Conservation (phyloP, 2,329 filamentous ascomycete genomes). For the Hypomyces rosellus region DNA sequence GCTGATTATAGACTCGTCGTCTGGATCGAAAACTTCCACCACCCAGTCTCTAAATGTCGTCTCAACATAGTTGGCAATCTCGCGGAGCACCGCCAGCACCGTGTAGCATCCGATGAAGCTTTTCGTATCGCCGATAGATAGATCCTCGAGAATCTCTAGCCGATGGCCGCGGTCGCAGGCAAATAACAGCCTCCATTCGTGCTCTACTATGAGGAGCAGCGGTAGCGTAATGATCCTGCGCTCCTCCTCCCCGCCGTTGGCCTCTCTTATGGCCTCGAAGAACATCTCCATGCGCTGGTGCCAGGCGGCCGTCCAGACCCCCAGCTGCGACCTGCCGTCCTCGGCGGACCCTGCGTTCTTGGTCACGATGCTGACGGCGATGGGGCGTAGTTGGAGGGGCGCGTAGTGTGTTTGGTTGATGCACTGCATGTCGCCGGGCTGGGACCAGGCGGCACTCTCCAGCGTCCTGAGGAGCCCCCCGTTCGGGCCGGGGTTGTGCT, state of each 20-base stretch:
- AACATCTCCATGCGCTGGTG: slow-evolving; percentile 2
- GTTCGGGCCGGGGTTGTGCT: neutral
- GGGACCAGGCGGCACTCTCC: neutral
- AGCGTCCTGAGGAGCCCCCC: neutral
- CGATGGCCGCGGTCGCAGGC: slow-evolving; percentile 7
- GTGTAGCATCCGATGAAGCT: slow-evolving; percentile 2
- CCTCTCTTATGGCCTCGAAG: neutral
- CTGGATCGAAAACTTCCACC: neutral
- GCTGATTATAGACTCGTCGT: neutral
- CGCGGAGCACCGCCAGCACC: neutral
- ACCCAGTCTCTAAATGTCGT: neutral
- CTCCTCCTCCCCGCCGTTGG: neutral
- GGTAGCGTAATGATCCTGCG: slow-evolving; percentile 7
- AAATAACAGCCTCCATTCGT: slow-evolving; percentile 11
- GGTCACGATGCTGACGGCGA: slow-evolving; percentile 1
- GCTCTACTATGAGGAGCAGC: slow-evolving; percentile 7
- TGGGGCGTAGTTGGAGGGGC: neutral
- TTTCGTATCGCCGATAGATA: slow-evolving; percentile 4
- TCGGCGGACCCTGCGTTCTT: slow-evolving; percentile 1
- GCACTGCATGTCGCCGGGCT: neutral
- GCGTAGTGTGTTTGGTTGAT: neutral
- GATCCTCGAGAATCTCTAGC: slow-evolving; percentile 6
- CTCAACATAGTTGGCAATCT: neutral
- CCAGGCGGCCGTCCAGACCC: slow-evolving; percentile 2
- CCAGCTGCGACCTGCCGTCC: neutral